These are phyloP conservation scores for Evansstolkia leycettana DNA, from an alignment of 495 filamentous ascomycete genomes.

Conservation along the genomic window DNA sequence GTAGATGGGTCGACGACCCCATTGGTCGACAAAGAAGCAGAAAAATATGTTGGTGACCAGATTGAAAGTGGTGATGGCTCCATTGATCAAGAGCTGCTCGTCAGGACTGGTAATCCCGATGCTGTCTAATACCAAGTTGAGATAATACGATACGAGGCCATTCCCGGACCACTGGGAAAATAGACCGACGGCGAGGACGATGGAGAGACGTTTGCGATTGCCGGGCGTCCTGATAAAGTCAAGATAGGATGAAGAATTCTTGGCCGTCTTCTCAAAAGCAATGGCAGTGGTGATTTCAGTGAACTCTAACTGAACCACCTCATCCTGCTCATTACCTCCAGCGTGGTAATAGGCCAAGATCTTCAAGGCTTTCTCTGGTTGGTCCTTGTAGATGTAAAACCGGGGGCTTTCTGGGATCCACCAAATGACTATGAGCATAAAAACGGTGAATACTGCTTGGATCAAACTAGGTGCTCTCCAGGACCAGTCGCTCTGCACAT, in stretches of 20 bases:
- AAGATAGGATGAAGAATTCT: slow-evolving; percentile 21
- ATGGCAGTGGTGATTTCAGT: slow-evolving; percentile 22
- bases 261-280: slow-evolving; percentile 19
- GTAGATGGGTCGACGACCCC: slow-evolving; percentile 48
- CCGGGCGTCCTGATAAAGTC: slow-evolving; percentile 58
- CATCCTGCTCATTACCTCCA: slow-evolving; percentile 12
- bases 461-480: slow-evolving; percentile 38
- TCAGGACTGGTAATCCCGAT: slow-evolving; percentile 41
- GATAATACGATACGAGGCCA: slow-evolving; percentile 53
- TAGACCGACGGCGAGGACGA: slow-evolving; percentile 45
- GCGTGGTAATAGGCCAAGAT: slow-evolving; percentile 25
- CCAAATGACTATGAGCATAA: slow-evolving; percentile 36
- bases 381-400: slow-evolving; percentile 22
- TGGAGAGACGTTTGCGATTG: slow-evolving; percentile 49
- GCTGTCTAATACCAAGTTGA: slow-evolving; percentile 39
- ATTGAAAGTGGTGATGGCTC: slow-evolving; percentile 16
- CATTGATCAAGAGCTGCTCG: slow-evolving; percentile 29
- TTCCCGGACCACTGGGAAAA: slow-evolving; percentile 59
- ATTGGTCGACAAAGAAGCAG: slow-evolving; percentile 45
- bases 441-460: slow-evolving; percentile 32
- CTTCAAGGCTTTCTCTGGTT: slow-evolving; percentile 23
- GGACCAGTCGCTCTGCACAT: slow-evolving; percentile 30
- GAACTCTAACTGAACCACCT: slow-evolving; percentile 19
- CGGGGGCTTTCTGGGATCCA: slow-evolving; percentile 35
- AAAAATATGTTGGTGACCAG: slow-evolving; percentile 40